Percentiles rank a stretch among this genome's conserved stretches.
phyloP scores from a whole-genome alignment of 306 rosid species.

The Mimosa bimucronata region DNA sequence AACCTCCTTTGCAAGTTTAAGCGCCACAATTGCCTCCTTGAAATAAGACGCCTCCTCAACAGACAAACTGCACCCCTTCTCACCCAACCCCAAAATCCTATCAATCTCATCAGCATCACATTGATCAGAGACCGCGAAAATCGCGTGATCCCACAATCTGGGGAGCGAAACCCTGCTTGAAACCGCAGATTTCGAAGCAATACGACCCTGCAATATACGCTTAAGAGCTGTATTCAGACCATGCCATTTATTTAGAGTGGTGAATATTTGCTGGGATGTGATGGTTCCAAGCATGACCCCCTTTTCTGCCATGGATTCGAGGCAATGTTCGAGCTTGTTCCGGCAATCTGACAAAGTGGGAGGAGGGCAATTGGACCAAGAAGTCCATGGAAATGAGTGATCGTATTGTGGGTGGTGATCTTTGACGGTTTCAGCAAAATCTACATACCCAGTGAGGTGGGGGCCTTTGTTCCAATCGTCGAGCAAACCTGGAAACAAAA shows the following conservation, averaged over 20 bases:
- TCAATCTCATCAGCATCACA: constrained; percentile 60
- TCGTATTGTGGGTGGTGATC: constrained; percentile 52
- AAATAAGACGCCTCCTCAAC: constrained; percentile 75
- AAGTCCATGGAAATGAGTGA: constrained; percentile 76
- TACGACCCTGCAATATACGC: constrained; percentile 40
- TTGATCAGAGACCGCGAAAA: constrained; percentile 54
- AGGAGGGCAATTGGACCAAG: constrained; percentile 71
- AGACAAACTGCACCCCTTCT: constrained; percentile 51
- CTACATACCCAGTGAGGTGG: constrained; percentile 88
- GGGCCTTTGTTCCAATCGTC: constrained; percentile 81
- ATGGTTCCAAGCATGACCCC: constrained; percentile 70
- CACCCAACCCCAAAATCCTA: constrained; percentile 54
- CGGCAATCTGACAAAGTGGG: constrained; percentile 67
- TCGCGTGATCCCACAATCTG: constrained; percentile 79
- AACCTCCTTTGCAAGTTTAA: constrained; percentile 80
- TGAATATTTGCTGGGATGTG: constrained; percentile 69
- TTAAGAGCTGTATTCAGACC: constrained; percentile 59
- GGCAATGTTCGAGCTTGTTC: constrained; percentile 62
- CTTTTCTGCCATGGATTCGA: constrained; percentile 76
- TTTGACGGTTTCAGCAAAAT: constrained; percentile 73
- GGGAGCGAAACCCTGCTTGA: constrained; percentile 46
- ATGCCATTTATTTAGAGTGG: constrained; percentile 74
- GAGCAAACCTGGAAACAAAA: constrained; percentile 60
- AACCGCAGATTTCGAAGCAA: constrained; percentile 39
- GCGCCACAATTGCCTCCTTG: constrained; percentile 70